These are phyloP conservation scores for Globisporangium ultimum DNA, from an alignment of 352 stramenopile genomes.

Conservation along the genomic window DNA sequence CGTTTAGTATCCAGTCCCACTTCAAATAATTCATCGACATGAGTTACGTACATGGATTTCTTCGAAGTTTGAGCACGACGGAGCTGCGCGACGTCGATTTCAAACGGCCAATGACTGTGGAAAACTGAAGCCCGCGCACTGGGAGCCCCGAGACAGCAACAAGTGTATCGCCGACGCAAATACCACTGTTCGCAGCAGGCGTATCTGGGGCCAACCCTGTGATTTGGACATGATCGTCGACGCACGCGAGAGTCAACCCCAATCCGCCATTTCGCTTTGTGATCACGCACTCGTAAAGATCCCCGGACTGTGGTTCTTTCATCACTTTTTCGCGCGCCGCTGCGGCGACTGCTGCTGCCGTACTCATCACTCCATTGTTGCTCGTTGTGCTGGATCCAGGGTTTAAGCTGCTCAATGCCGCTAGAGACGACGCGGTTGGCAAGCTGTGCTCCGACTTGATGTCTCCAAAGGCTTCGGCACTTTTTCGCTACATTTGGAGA, in stretches of 20 bases:
- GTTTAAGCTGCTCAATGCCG: constrained; percentile 23
- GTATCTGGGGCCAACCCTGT: constrained; percentile 70
- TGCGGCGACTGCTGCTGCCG: constrained; percentile 23
- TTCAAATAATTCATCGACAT: no score
- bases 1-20: no score
- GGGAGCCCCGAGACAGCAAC: constrained; percentile 70
- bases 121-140: constrained; percentile 77
- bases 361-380: constrained; percentile 21
- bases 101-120: constrained; percentile 72
- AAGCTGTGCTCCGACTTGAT: constrained; percentile 25
- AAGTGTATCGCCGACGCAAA: constrained; percentile 76
- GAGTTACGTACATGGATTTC: constrained; percentile 69
- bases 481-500: constrained; percentile 42
- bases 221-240: constrained; percentile 85
- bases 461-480: constrained; percentile 38
- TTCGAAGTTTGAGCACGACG: constrained; percentile 72
- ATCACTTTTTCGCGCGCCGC: constrained; percentile 73
- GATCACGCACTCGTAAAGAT: constrained; percentile 85
- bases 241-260: constrained; percentile 69
- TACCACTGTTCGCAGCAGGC: constrained; percentile 63
- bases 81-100: constrained; percentile 80
- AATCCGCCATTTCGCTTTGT: constrained; percentile 76
- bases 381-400: constrained; percentile 21
- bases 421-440: constrained; percentile 13
- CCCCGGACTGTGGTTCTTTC: constrained; percentile 76